Evolutionary conservation across 768 basidiomycete genomes (phyloP), one percentile per base, ranked within the genome.

Genomic region (Rhodotorula toruloides): DNA sequence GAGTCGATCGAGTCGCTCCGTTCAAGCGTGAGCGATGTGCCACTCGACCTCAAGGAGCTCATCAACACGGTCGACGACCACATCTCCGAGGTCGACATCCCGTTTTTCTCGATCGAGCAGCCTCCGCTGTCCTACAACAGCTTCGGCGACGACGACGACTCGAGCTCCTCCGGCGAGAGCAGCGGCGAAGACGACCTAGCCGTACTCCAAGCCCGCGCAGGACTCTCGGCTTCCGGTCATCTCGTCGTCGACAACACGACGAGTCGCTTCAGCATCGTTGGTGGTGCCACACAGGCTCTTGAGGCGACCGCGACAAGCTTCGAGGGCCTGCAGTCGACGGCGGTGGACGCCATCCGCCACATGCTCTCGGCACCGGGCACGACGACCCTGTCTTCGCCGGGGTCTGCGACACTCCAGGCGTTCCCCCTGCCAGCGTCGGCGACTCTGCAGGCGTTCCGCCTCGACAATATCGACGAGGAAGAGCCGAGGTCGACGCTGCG

Each of bases 1-100:
- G 60, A 69, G 43, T 61, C 58, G 55, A 42, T 61, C 55, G 60
- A 69, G 34, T 65, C 59, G 16, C 59, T 69, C 39, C 63, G 68
- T 0, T 69, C 68, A 39, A 65, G 50, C 50, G 58, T 69, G 10
- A 49, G 44, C 34, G 68, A 66, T 39, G 68, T 66, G 1, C 64
- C 68, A 12, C 25, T 27, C 27, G 68, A 66, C 36, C 57, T 70
- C n/a, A 43, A 54, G 21, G 47, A 55, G 19, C 53, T 70, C 32
- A 70, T 70, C 54, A 37, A 34, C 42, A 47, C 32, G 1, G 64
- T 70, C 57, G 58, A 65, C 34, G 64, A 70, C 29, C 68, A 69
- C 50, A 61, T 69, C 46, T 61, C 59, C 36, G 68, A 65, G 32
- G 59, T 61, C 43, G 63, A 65, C 32, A 34, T 54, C 22, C 17